Conservation (phyloP, 805 yeast species). For the Saturnispora bothae region DNA sequence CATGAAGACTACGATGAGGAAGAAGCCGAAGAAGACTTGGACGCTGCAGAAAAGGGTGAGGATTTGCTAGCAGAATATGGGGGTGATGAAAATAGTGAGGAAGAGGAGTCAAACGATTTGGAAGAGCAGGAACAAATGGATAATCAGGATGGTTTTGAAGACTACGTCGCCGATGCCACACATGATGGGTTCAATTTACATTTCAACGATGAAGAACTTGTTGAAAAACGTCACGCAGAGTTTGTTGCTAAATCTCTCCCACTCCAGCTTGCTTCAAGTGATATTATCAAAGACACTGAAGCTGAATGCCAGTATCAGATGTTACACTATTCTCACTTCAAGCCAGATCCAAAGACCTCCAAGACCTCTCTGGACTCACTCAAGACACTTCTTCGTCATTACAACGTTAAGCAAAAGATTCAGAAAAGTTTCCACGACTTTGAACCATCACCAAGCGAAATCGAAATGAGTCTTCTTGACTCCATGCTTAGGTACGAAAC, state of each 20-base stretch:
- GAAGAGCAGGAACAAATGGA: slow-evolving; percentile 6
- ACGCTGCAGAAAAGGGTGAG: slow-evolving; percentile 19
- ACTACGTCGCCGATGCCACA: slow-evolving; percentile 26
- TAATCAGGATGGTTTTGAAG: slow-evolving; percentile 29
- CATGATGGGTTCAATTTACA: slow-evolving; percentile 72
- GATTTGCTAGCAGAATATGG: slow-evolving; percentile 16
- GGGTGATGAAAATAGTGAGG: slow-evolving; percentile 9
- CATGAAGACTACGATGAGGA: slow-evolving; percentile 6
- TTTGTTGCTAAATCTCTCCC: slow-evolving; percentile 17
- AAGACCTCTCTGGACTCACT: slow-evolving; percentile 9
- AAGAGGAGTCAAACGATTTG: slow-evolving; percentile 20
- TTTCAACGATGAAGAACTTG: slow-evolving; percentile 42
- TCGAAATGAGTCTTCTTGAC: slow-evolving; percentile 46
- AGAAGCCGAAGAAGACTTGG: slow-evolving; percentile 12
- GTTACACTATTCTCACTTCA: slow-evolving; percentile 23
- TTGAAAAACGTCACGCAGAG: slow-evolving; percentile 25
- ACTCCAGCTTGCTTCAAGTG: slow-evolving; percentile 11
- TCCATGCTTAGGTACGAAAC: slow-evolving; percentile 70
- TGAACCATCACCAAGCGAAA: slow-evolving; percentile 19
- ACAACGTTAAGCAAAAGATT: slow-evolving; percentile 38
- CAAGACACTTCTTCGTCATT: slow-evolving; percentile 19
- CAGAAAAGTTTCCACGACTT: slow-evolving; percentile 28
- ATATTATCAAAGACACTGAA: slow-evolving; percentile 15
- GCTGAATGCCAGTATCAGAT: slow-evolving; percentile 23
- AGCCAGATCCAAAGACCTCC: slow-evolving; percentile 6